phyloP scores from a whole-genome alignment of 441 rosid genomes.

The Erysimum cheiri region DNA sequence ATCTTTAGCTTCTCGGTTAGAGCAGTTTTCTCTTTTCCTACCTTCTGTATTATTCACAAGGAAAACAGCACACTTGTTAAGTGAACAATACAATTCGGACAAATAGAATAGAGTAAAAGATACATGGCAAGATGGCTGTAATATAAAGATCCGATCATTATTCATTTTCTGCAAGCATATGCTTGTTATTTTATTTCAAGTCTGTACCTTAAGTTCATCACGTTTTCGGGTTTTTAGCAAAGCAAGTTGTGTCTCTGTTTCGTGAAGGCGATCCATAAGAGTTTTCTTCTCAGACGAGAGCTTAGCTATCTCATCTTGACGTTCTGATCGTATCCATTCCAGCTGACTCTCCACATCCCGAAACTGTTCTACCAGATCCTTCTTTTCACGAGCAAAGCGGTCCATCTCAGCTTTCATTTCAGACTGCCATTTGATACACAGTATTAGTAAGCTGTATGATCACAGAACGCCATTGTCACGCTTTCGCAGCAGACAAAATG shows the following conservation, averaged over 20 bases:
- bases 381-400: constrained; percentile 84
- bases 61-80: constrained; percentile 22
- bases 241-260: constrained; percentile 85
- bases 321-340: constrained; percentile 96
- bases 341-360: constrained; percentile 95
- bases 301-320: constrained; percentile 82
- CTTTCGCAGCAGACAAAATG: constrained; percentile 18
- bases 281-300: constrained; percentile 77
- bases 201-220: constrained; percentile 92
- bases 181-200: constrained; percentile 21
- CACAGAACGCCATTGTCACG: constrained; percentile 27
- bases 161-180: constrained; percentile 18
- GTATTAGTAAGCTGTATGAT: constrained; percentile 33
- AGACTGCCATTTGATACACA: constrained; percentile 62
- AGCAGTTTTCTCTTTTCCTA: constrained; percentile 89
- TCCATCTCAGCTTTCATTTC: constrained; percentile 93
- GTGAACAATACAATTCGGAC: constrained; percentile 24
- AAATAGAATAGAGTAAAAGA: constrained; percentile 15
- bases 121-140: not conserved
- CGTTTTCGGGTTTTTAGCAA: constrained; percentile 90
- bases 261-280: constrained; percentile 97
- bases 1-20: constrained; percentile 89
- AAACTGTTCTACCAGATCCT: constrained; percentile 82
- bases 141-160: constrained; percentile 5
- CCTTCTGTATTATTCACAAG: constrained; percentile 67